Evolutionary conservation across 2,329 filamentous ascomycete genomes (phyloP).

Genomic region (Colletotrichum limetticola): DNA sequence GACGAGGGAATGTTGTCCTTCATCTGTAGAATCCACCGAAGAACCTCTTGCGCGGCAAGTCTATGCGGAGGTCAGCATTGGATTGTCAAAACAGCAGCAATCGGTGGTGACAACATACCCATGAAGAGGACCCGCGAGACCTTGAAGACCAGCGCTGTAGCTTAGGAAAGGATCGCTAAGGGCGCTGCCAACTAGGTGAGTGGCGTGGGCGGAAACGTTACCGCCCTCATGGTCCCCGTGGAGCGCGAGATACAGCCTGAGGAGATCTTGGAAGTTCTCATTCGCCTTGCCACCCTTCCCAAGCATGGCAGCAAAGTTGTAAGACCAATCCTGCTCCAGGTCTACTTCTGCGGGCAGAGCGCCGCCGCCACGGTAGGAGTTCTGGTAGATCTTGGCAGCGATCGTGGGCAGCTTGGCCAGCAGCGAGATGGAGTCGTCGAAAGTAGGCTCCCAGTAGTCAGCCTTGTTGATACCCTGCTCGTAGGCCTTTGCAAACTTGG

Average conservation of each 20-base stretch:
- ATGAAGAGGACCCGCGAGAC: conserved; percentile 84
- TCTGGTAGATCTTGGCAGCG: conserved; percentile 97
- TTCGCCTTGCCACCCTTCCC: conserved; percentile 90
- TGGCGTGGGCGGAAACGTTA: conserved; percentile 95
- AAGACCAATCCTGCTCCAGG: conserved; percentile 91
- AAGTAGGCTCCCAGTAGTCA: conserved; percentile 98
- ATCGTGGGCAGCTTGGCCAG: conserved; percentile 97
- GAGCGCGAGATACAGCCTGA: conserved; percentile 93
- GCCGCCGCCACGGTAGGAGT: conserved; percentile 80
- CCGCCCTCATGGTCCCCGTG: conserved; percentile 99
- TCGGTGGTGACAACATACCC: conserved; percentile 30
- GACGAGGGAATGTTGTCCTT: conserved; percentile 83
- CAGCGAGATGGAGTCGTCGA: conserved; percentile 93
- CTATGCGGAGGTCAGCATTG: conserved; percentile 49
- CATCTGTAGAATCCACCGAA: conserved; percentile 98
- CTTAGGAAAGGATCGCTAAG: conserved; percentile 95
- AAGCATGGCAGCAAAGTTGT: conserved; percentile 97
- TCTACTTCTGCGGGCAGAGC: conserved; percentile 82
- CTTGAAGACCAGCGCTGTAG: conserved; percentile 95
- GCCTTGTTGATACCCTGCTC: conserved; percentile 92
- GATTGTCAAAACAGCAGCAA: neutral
- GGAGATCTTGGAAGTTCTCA: conserved; percentile 93
- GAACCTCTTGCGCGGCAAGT: conserved; percentile 94
- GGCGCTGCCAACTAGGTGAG: conserved; percentile 93
- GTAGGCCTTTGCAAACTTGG: conserved; percentile 92